Base-by-base conservation (phyloP, 805 yeast genomes). In the Lachancea fermentati region DNA sequence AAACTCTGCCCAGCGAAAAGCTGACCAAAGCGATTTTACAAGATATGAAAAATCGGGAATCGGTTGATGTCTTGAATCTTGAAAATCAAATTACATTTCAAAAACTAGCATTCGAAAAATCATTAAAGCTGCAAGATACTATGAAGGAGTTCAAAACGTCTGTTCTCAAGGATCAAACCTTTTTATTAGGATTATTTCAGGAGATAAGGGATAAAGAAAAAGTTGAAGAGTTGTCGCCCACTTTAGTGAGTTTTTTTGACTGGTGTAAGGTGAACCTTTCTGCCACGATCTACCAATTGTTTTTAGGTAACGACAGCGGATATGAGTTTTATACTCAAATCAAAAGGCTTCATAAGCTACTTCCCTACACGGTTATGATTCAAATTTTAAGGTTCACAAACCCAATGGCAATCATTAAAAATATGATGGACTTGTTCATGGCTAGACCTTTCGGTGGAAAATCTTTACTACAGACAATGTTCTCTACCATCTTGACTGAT, bases 231-330 rank as follows among this genome's bases (percentile, higher is more conserved):
- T 66, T 87, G 36, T 76, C 91, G 4, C 82, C 84, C 2, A 69
- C 84, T 29, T 67, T 88, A 32, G 69, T 71, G 47, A 74, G 85
- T 35, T 80, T 89, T 48, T 69, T 86, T 31, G 87, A 85, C 50
- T 82, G 96, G 86, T 75, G 82, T 45, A 78, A 87, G 45, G 75
- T 91, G 8, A 91, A 88, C 57, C 62, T 86, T 6, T 86, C 97
- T 0, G 84, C 95, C 0, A 81, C 95, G 0, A 64, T 91, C 2
- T 89, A 85, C 61, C 87, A 85, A 48, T 51, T 83, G 29, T 82
- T 88, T 50, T 67, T 91, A 17, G 93, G 91, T 1, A 81, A 77
- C 39, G 97, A 91, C 57, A 77, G 78, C 46, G 79, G 95, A 1
- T 76, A 79, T 44, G 96, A 86, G 50, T 67, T 85, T 50, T 79